These are phyloP conservation scores for Pythium sp. DNA, from an alignment of 352 stramenopile species.

Conservation along the genomic window DNA sequence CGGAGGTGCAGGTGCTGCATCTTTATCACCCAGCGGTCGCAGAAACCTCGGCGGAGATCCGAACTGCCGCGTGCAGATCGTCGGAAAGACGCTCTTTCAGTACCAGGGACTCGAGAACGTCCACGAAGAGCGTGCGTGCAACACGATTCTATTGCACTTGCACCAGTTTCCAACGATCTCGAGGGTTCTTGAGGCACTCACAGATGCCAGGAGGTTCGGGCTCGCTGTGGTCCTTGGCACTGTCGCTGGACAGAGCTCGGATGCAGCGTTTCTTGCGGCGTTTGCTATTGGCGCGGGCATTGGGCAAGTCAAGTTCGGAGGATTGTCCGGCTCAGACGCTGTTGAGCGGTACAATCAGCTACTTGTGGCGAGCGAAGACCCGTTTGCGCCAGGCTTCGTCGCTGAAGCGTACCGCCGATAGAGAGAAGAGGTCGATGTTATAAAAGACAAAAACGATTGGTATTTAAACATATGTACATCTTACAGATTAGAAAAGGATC, in stretches of 20 bases:
- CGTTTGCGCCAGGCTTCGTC: constrained; percentile 46
- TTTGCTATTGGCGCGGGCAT: constrained; percentile 51
- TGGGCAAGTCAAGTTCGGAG: constrained; percentile 73
- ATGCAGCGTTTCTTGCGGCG: constrained; percentile 40
- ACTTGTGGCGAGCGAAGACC: constrained; percentile 36
- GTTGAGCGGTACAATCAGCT: constrained; percentile 63
- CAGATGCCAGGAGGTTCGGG: constrained; percentile 46
- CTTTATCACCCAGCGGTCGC: background rate
- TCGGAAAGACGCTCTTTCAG: constrained; percentile 35
- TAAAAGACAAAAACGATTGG: background rate
- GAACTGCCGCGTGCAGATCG: constrained; percentile 48
- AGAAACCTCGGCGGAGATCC: constrained; percentile 36
- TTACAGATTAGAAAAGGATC: background rate
- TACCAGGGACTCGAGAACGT: constrained; percentile 36
- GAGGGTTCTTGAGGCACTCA: constrained; percentile 35
- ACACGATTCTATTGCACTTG: constrained; percentile 55
- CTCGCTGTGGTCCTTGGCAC: constrained; percentile 52
- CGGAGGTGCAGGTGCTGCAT: background rate
- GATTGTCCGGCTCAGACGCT: constrained; percentile 36
- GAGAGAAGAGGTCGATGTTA: background rate
- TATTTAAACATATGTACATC: constrained; percentile 1
- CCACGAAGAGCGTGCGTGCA: constrained; percentile 54
- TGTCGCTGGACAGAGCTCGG: constrained; percentile 26
- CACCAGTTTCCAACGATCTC: constrained; percentile 58
- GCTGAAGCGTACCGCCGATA: constrained; percentile 27